phyloP scores from a whole-genome alignment of 352 stramenopile species.

The Peronospora farinosa region DNA sequence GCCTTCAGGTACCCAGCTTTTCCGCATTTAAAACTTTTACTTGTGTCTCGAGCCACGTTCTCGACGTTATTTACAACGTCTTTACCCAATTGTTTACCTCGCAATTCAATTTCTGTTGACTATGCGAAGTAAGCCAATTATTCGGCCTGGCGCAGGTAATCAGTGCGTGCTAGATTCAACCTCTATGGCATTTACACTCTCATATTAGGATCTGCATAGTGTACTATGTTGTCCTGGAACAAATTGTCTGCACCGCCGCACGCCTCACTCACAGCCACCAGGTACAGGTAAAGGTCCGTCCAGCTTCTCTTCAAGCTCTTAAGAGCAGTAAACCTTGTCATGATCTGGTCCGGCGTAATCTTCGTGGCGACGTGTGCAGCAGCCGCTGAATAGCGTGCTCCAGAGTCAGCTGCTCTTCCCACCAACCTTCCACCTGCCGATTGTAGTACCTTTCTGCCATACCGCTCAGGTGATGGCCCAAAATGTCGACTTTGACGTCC shows the following conservation, averaged over 20 bases:
- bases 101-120: background rate
- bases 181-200: background rate
- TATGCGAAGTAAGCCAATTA: background rate
- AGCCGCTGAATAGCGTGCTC: background rate
- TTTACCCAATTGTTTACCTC: background rate
- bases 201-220: background rate
- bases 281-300: background rate
- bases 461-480: background rate
- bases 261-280: no score
- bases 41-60: no score
- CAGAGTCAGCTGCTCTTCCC: background rate
- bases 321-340: background rate
- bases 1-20: no score
- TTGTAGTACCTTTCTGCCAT: background rate
- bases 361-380: background rate
- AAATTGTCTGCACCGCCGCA: background rate
- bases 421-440: background rate
- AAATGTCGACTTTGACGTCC: background rate
- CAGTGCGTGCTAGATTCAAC: background rate
- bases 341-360: background rate
- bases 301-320: background rate
- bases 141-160: background rate
- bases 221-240: background rate
- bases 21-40: no score
- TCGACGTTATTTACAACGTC: background rate